Evolutionary conservation across 805 yeast species (phyloP).

Genomic region (Sungouiozyma ichnusensis): DNA sequence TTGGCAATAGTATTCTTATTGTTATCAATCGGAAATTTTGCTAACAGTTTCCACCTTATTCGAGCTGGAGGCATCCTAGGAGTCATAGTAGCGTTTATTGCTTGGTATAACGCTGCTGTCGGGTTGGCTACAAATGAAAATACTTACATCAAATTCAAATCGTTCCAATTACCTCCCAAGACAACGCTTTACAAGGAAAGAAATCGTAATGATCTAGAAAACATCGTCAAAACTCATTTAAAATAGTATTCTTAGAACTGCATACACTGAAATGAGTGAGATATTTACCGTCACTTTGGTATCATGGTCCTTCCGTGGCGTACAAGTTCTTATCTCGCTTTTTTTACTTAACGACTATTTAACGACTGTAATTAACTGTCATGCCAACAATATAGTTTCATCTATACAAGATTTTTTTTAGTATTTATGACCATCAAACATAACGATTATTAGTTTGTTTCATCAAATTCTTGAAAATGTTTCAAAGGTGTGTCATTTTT

Average conservation of each 20-base stretch:
- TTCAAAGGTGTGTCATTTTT: neutral
- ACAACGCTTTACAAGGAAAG: neutral
- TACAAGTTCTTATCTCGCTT: no score
- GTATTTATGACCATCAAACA: no score
- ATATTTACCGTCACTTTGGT: no score
- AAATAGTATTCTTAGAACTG: neutral
- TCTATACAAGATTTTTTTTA: no score
- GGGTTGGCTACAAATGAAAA: slow-evolving; percentile 59
- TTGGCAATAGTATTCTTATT: slow-evolving; percentile 46
- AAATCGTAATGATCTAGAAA: neutral
- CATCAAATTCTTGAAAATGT: neutral
- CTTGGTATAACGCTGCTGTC: slow-evolving; percentile 64
- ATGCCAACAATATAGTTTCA: no score
- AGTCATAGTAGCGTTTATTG: slow-evolving; percentile 46
- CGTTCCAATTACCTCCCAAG: slow-evolving; percentile 24
- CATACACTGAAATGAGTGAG: no score
- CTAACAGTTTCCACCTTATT: slow-evolving; percentile 32
- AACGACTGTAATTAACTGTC: no score
- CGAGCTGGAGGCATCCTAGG: slow-evolving; percentile 61
- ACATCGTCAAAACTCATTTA: neutral
- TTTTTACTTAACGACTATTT: no score
- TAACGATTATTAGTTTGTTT: neutral
- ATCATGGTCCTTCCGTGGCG: no score
- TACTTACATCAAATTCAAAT: slow-evolving; percentile 31
- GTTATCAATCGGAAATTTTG: slow-evolving; percentile 42